Base-by-base conservation (phyloP, 1,284 basidiomycete species). In the Cutaneotrichosporon mucoides region DNA sequence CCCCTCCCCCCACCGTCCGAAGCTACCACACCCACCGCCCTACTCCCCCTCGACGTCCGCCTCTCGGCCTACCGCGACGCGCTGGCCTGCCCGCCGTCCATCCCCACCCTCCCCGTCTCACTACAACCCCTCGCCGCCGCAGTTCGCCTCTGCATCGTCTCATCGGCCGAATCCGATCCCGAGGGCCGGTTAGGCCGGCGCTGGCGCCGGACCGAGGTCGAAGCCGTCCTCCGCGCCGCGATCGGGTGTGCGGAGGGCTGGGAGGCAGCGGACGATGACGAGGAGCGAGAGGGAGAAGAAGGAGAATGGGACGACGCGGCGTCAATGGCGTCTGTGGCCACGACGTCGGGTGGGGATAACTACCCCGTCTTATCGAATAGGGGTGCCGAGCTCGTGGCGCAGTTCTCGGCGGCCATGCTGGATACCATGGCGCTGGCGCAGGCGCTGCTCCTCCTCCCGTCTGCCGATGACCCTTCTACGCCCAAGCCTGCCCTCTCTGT, bases 171-270 rank as follows among this genome's bases (percentile, higher is more conserved):
- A 33, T 7, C 34, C 68, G 33, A 81, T 75, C 1, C 73, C 86
- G 44, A 6, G 4, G 56, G 46, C 5, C 16, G 10, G 5, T 8
- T 11, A 5, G 24, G 13, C 9, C 54, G 48, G 5, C 42, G 81
- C 84, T 92, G 90, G 90, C 86, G 85, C 1, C 79, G 76, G 52
- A 76, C 73, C 12, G 90, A 92, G 71, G 85, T 84, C 2, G 79
- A 75, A 4, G 84, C 85, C n/a, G 82, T 89, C 63, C 79, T 92
- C 33, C 79, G 82, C 1, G 81, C 83, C 3, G 57, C 64, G 11
- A 50, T 74, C 9, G 72, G 68, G 3, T 66, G 62, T 13, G 57
- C 61, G 5, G 59, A 62, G 15, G 57, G 53, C 34, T 74, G 72
- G 72, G 15, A 34, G 10, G 55, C 63, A 11, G 36, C 61, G n/a